Evolutionary conservation across 805 yeast genomes (phyloP).

Genomic region (Debaryomyces maramus): DNA sequence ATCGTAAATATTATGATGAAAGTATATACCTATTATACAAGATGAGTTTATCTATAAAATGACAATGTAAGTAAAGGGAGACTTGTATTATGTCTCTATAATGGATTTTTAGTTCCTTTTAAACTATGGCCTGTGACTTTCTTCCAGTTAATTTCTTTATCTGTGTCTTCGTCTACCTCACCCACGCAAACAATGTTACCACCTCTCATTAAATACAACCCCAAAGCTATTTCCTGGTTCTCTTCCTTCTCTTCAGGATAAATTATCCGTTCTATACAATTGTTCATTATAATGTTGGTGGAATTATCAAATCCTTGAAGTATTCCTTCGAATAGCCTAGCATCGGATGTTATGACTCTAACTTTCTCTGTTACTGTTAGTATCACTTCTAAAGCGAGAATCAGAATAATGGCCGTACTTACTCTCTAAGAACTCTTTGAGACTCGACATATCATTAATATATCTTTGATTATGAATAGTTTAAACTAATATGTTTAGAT

Average conservation of each 20-base stretch:
- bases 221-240: conserved; percentile 44
- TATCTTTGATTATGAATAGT: neutral
- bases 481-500: too few species aligned
- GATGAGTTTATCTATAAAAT: neutral
- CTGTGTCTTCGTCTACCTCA: conserved; percentile 45
- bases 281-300: conserved; percentile 57
- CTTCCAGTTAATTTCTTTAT: conserved; percentile 43
- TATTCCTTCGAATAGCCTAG: conserved; percentile 42
- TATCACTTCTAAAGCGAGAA: conserved; percentile 2
- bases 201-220: conserved; percentile 56
- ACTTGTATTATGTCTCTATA: conserved; percentile 17
- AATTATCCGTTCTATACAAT: conserved; percentile 52
- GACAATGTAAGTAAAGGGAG: neutral
- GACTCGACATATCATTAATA: conserved; percentile 26
- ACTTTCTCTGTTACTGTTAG: conserved; percentile 35
- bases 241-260: conserved; percentile 37
- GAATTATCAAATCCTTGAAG: conserved; percentile 62
- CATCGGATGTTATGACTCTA: conserved; percentile 44
- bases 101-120: conserved; percentile 42
- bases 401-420: conserved; percentile 17
- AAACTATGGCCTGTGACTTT: conserved; percentile 30
- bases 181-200: conserved; percentile 60
- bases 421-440: conserved; percentile 33
- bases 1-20: neutral
- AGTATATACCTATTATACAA: neutral